Evolutionary conservation across 306 rosid genomes (phyloP), one percentile per base, ranked within the genome.

Genomic region (Trichosanthes truncata): DNA sequence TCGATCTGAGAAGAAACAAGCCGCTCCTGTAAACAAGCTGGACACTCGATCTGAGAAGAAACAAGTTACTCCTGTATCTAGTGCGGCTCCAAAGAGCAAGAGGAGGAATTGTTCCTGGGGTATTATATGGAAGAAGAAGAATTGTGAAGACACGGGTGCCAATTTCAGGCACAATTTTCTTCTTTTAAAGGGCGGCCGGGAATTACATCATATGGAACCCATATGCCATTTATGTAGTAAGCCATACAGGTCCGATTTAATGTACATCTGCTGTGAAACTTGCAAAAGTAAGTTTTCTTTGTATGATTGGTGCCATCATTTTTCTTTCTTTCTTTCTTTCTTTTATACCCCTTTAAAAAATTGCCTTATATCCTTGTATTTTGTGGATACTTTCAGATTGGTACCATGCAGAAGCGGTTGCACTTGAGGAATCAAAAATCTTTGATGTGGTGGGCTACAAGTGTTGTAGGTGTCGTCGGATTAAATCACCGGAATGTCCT

Each of bases 401-500:
- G 99, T 91, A 84, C 87, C 99, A 96, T 75, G 97, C 99, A 43
- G 96, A 96, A 52, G 98, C 99, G 77, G 89, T 96, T 72, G 93
- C 90, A 73, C 92, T 96, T 23, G 92, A 91, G 17, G 99, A 96
- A 82, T 89, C 96, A 69, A 91, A 85, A 87, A 69, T 96, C 80
- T 79, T 51, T 66, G 82, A 81, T 43, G 93, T 96, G 67, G 80
- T 48, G 33, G 94, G 99, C 82, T 96, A 87, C 91, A 96, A 96
- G 87, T 96, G 99, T 83, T 91, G 98, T 84, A 90, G 82, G 85
- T 96, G 99, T 81, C 95, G 99, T 78, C 88, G 99, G 88, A 96
- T 96, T 83, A 91, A 84, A 84, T 89, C 96, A 71, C 99, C 99
- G 1, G 79, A 74, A 26, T 96, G 99, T 85, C 99, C 99, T 74